Conservation (phyloP, 2,329 filamentous ascomycete species). For the Colletotrichum lindemuthianum region DNA sequence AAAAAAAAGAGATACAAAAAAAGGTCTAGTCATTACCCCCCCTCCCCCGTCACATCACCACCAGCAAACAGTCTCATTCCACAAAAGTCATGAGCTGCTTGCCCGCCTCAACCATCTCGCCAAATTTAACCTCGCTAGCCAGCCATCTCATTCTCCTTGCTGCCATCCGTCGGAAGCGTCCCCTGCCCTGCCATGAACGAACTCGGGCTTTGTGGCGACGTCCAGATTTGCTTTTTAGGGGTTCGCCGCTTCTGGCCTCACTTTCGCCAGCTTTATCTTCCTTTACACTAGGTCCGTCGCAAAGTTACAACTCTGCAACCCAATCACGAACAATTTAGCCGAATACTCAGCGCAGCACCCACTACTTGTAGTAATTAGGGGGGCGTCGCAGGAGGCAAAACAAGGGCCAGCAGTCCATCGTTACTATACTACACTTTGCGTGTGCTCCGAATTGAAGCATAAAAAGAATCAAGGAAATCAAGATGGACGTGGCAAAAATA, state of each 20-base stretch:
- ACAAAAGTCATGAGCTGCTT: background rate
- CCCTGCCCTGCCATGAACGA: background rate
- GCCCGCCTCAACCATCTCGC: slow-evolving; percentile 21
- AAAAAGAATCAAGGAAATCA: background rate
- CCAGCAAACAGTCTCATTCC: too few species aligned
- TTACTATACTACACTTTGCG: too few species aligned
- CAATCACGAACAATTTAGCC: too few species aligned
- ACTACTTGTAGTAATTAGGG: too few species aligned
- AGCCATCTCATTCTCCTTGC: slow-evolving; percentile 23
- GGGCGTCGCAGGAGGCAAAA: too few species aligned
- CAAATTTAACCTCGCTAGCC: slow-evolving; percentile 24
- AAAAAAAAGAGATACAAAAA: background rate
- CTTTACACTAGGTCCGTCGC: background rate
- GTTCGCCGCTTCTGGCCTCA: too few species aligned
- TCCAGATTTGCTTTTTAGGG: slow-evolving; percentile 7
- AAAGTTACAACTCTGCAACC: slow-evolving; percentile 4
- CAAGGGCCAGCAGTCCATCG: background rate
- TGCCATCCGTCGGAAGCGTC: background rate
- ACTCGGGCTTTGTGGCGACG: slow-evolving; percentile 15
- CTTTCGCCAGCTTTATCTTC: too few species aligned
- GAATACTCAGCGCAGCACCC: too few species aligned
- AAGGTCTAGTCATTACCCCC: background rate
- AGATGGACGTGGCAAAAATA: background rate
- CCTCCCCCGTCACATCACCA: background rate
- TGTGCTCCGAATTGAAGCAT: background rate